A percentile compares a stretch with the other conserved stretches of the same genome.
Evolutionary conservation across 768 basidiomycete species (phyloP).

Genomic region (Coprinellus micaceus): DNA sequence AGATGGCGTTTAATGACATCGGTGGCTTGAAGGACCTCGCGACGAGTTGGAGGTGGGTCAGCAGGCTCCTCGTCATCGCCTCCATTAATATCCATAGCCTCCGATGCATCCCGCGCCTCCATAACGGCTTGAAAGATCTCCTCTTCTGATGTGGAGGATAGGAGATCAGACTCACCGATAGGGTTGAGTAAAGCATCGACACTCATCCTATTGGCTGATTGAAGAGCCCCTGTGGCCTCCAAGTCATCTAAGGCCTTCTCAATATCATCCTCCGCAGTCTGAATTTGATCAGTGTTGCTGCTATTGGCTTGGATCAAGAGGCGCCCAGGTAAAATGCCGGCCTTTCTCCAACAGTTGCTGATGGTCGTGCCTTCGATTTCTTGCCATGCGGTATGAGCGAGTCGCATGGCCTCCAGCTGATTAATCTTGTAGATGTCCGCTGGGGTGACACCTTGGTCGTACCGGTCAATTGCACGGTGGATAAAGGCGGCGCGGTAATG

Average conservation of each 20-base stretch:
- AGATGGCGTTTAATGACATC: not conserved
- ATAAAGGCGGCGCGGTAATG: conserved; percentile 24
- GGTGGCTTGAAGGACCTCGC: not conserved
- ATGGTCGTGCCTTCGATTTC: conserved; percentile 31
- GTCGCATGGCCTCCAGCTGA: conserved; percentile 34
- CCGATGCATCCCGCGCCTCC: not conserved
- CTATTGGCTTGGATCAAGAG: not conserved
- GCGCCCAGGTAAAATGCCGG: conserved; percentile 28
- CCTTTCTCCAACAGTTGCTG: conserved; percentile 35
- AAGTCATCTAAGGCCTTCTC: conserved; percentile 16
- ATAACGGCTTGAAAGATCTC: conserved; percentile 3
- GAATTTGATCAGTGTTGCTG: conserved; percentile 9
- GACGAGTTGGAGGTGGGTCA: not conserved
- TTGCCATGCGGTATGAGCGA: conserved; percentile 31
- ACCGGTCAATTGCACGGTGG: conserved; percentile 25
- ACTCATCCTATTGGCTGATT: not conserved
- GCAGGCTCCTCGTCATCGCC: not conserved
- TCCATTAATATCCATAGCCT: not conserved
- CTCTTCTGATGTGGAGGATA: not conserved
- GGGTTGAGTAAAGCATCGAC: not conserved
- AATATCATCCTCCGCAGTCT: conserved; percentile 18
- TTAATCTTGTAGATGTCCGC: conserved; percentile 36
- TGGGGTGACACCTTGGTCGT: conserved; percentile 25
- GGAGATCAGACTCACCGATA: not conserved
- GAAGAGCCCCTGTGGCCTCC: conserved; percentile 2